Base-by-base conservation (phyloP, 129 eudicot species). In the Lactuca saligna region DNA sequence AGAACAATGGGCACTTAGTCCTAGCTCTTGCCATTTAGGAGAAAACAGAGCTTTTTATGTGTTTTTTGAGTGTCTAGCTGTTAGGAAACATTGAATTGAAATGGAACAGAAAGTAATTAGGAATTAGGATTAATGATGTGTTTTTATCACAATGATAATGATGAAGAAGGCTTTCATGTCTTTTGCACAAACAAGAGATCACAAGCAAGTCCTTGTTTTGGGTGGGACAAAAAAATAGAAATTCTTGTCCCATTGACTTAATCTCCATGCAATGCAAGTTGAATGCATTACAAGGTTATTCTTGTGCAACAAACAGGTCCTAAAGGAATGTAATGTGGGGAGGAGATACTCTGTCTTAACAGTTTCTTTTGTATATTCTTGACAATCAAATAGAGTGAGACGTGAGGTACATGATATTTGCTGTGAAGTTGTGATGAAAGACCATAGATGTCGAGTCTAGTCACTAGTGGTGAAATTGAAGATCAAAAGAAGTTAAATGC, bases 311-410 rank as follows among this genome's bases (percentile, higher is more conserved):
- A 11, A 31, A 57, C 12, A 57, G 33, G 38, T 41, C 32, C 6
- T 57, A 57, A 10, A 35, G 63, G 17, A 11, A 57, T 31, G 29
- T 25, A 35, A 4, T 35, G 38, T 35, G 38, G 6, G 2, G 29
- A 25, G 29, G 29, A 25, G 29, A 25, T 25, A 25, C 29, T 25
- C 29, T 25, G 63, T 57, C 39, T 57, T 31, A 57, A 31, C 44
- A 6, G 20, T n/a, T 6, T 37, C 3, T 15, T 17, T 37, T 61
- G 13, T 37, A 15, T 61, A 9, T n/a, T 61, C 14, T 61, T 61
- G 50, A 3, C 25, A 61, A 6, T 61, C n/a, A 61, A 61, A n/a
- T 60, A 25, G 2, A 60, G 31, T 61, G 66, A 35, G 66, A 37
- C 37, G 9, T 63, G 15, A 39, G 4, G 41, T 41, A 8, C 32